Percentiles rank a stretch among this genome's conserved stretches.
These are phyloP conservation scores for Phytophthora idaei DNA, from an alignment of 352 stramenopile species.

Conservation along the genomic window DNA sequence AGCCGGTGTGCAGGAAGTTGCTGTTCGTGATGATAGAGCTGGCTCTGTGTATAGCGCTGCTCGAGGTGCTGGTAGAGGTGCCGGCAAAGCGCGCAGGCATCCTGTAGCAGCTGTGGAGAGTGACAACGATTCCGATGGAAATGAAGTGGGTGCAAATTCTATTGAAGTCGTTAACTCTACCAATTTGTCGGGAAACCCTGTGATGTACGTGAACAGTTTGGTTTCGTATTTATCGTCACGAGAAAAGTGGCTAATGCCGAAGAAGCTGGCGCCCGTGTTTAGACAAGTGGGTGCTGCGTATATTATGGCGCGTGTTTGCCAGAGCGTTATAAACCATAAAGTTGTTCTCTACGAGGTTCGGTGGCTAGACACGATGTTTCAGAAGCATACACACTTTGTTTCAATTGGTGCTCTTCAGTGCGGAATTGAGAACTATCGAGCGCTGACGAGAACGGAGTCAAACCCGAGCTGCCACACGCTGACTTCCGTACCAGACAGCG, in stretches of 20 bases:
- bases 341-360: constrained; percentile 6
- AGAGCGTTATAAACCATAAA: neutral
- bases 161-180: too few relatives aligned
- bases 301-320: constrained; percentile 1
- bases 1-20: too few relatives aligned
- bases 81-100: too few relatives aligned
- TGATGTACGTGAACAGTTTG: constrained; percentile 4
- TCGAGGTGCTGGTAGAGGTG: too few relatives aligned
- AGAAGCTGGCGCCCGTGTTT: neutral
- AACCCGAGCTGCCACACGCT: constrained; percentile 1
- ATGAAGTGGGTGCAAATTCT: too few relatives aligned
- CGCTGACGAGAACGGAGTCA: neutral
- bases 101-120: too few relatives aligned
- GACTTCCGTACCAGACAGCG: neutral
- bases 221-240: neutral
- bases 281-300: neutral
- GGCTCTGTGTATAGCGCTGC: too few relatives aligned
- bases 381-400: neutral
- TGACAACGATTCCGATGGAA: too few relatives aligned
- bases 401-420: constrained; percentile 12
- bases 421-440: constrained; percentile 16
- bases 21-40: too few relatives aligned
- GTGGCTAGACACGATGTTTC: constrained; percentile 4
- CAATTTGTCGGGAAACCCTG: neutral
- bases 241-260: constrained; percentile 3